Base-by-base conservation (phyloP, 2,329 filamentous ascomycete species). In the Exophiala sideris region DNA sequence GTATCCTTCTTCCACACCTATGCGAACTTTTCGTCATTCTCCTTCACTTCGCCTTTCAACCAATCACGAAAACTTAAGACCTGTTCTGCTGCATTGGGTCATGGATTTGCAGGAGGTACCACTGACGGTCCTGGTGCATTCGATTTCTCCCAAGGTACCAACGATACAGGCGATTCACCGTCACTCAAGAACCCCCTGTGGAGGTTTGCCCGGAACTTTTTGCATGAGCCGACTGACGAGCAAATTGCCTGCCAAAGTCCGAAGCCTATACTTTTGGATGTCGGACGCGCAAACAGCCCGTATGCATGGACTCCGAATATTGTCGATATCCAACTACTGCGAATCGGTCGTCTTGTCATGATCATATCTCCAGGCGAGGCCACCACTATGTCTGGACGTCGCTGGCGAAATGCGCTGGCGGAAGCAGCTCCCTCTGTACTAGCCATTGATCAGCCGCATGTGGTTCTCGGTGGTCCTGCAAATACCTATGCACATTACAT, bases 251-350 rank as follows among this genome's bases (percentile, higher is more conserved):
- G 92, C 65, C 92, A 97, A 62, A 78, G 77, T 20, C 82, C 86
- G 1, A 96, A 97, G 68, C 87, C 89, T 0, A 86, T 97, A 52
- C 77, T 97, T 0, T 80, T 97, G 1, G 91, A 96, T 62, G 89
- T 95, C 1, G 92, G 92, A 36, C 86, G 91, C 66, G 81, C 91
- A n/a, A 75, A 76, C 3, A 73, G 72, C 8, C 92, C 92, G 0
- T 96, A 96, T 70, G 76, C 82, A 5, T 97, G 92, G 92, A 85
- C 87, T 0, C 89, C 92, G 1, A 96, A 96, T 63, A 84, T 96
- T 44, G 91, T 95, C 42, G 90, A 96, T 67, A 80, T 96, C 8
- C 92, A 96, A 67, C 78, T 87, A 29, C 77, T 96, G 11, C 87
- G 92, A 10, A 87, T 92, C 0, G 92, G 92, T 0, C 88, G 94